Conservation (phyloP, 2,329 filamentous ascomycete genomes). For the Beauveria australis region DNA sequence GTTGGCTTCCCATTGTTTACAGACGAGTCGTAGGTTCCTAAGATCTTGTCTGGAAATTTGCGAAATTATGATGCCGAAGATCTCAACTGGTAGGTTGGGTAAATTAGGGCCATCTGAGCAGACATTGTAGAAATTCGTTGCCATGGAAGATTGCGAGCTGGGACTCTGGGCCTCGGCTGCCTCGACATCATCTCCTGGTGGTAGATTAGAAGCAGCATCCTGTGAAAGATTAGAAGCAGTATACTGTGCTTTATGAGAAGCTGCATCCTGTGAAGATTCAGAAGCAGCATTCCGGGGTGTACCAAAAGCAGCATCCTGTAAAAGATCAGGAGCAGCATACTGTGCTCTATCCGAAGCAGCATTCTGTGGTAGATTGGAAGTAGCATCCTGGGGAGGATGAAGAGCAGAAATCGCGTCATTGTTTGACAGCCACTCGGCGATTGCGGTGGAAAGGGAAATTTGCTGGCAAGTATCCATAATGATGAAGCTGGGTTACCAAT, state of each 20-base stretch:
- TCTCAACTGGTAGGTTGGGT: constrained; percentile 42
- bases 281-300: no score
- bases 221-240: no score
- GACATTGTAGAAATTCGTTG: not conserved
- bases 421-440: not conserved
- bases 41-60: constrained; percentile 50
- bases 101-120: not conserved
- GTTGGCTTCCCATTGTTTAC: constrained; percentile 46
- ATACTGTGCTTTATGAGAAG: no score
- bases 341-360: no score
- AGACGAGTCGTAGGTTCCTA: constrained; percentile 53
- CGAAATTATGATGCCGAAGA: constrained; percentile 49
- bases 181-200: not conserved
- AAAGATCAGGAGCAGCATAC: no score
- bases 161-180: not conserved
- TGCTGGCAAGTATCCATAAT: not conserved
- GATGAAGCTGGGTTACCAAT: not conserved
- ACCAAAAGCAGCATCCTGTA: no score
- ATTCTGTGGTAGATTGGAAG: no score
- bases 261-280: no score
- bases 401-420: not conserved
- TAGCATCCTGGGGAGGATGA: no score
- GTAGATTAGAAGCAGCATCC: not conserved
- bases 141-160: not conserved
- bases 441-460: not conserved